Evolutionary conservation across 176 grass and related monocot species (phyloP), one percentile per base, ranked within the genome.

Genomic region (Lolium perenne): DNA sequence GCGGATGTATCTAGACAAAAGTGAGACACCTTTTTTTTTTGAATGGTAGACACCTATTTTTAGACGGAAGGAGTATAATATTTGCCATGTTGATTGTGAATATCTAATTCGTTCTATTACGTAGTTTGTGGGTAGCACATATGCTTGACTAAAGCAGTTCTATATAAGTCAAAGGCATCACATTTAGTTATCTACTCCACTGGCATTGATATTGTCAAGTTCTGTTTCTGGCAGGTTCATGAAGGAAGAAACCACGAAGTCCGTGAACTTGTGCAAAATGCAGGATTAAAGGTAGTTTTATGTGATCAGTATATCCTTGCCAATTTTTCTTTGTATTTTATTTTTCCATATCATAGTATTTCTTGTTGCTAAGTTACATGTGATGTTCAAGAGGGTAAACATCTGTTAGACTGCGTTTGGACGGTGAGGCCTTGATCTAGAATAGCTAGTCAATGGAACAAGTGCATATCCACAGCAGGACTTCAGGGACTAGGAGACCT

Each of bases 191-290:
- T 83, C 58, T 75, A 84, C 8, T 82, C 54, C 54, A 13, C 10
- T 66, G 6, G 38, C 62, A 77, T 38, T 91, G 68, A 64, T 62
- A 89, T 83, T 81, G 43, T 41, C 57, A 38, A 57, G 45, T 87
- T 86, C 84, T 94, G 32, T 46, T 84, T 86, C 82, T 95, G 26
- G 8, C 81, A 98, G 93, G 96, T 98, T 88, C 96, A 95, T 94
- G 93, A 98, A 92, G 96, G 96, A 85, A 91, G 91, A 74, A 98
- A 95, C 79, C 93, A 95, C 84, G 96, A 98, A 92, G 92, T 98
- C 35, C 92, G 93, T 63, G 90, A 95, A 89, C 88, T 98, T 86
- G 92, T 98, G 68, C 93, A 95, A 65, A 92, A 89, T 91, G 90
- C 93, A 67, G 96, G 96, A 38, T 72, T 98, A 80, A 62, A 98